These are phyloP conservation scores for Leucosporidium creatinivorum DNA, from an alignment of 768 basidiomycete species.

Conservation along the genomic window DNA sequence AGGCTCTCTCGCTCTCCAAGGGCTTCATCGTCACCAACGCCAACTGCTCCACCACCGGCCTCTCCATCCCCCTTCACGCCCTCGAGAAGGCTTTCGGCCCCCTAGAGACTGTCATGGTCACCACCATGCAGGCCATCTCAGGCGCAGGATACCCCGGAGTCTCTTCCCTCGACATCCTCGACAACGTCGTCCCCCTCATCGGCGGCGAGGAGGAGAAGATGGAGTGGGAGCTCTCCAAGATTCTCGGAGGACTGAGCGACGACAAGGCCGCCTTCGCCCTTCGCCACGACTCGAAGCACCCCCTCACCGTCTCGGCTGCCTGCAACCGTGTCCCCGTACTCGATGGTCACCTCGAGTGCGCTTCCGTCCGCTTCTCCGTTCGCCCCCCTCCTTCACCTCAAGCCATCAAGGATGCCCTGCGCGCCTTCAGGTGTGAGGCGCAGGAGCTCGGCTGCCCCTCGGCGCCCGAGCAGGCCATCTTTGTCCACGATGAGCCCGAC, in stretches of 20 bases:
- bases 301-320: slow-evolving; percentile 80
- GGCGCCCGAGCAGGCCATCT: slow-evolving; percentile 73
- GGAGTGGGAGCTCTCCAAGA: slow-evolving; percentile 98
- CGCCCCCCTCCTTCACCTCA: slow-evolving; percentile 77
- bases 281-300: slow-evolving; percentile 55
- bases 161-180: slow-evolving; percentile 77
- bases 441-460: slow-evolving; percentile 71
- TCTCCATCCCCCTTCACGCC: slow-evolving; percentile 82
- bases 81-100: slow-evolving; percentile 88
- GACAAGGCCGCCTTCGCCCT: slow-evolving; percentile 66
- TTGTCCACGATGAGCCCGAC: slow-evolving; percentile 87
- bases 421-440: slow-evolving; percentile 65
- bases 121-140: slow-evolving; percentile 95
- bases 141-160: slow-evolving; percentile 98
- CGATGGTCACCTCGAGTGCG: slow-evolving; percentile 87
- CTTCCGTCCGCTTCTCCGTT: slow-evolving; percentile 72
- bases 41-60: slow-evolving; percentile 92
- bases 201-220: slow-evolving; percentile 88
- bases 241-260: slow-evolving; percentile 70
- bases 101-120: slow-evolving; percentile 81
- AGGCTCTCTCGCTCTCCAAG: slow-evolving; percentile 43
- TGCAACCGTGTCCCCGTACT: slow-evolving; percentile 94
- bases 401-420: slow-evolving; percentile 75
- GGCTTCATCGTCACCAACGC: slow-evolving; percentile 98
- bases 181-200: slow-evolving; percentile 94